These are phyloP conservation scores for Cystobasidium slooffiae DNA, from an alignment of 1,284 basidiomycete genomes.

Conservation along the genomic window DNA sequence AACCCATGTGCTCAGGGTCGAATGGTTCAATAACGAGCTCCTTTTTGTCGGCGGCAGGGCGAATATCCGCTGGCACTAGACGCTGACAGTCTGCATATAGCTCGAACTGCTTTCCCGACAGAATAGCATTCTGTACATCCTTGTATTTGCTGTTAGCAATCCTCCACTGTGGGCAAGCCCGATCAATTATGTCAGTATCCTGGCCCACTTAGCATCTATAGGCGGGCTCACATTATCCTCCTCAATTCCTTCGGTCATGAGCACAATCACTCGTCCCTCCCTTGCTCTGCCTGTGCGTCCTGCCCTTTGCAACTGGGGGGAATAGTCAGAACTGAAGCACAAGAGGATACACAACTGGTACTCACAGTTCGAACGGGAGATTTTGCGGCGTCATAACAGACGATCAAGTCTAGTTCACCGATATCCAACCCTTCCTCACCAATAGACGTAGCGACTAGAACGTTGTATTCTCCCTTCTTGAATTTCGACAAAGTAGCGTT, in stretches of 20 bases:
- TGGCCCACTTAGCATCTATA: not conserved
- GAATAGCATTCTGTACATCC: conserved; percentile 86
- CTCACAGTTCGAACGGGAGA: conserved; percentile 93
- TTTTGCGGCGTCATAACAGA: conserved; percentile 96
- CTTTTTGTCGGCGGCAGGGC: conserved; percentile 78
- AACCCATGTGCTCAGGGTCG: conserved; percentile 52
- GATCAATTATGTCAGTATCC: not conserved
- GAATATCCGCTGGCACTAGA: conserved; percentile 75
- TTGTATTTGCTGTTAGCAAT: conserved; percentile 86
- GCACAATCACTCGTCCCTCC: conserved; percentile 84
- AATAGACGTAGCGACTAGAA: conserved; percentile 93
- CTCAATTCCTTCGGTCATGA: conserved; percentile 90
- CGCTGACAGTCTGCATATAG: conserved; percentile 89
- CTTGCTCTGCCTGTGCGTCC: conserved; percentile 95
- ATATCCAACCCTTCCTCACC: conserved; percentile 99
- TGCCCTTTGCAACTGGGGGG: conserved; percentile 82
- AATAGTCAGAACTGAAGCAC: not conserved
- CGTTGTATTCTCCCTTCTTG: conserved; percentile 84
- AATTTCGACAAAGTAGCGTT: conserved; percentile 85
- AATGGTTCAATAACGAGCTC: conserved; percentile 63
- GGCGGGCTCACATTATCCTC: conserved; percentile 66
- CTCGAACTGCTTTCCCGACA: conserved; percentile 82
- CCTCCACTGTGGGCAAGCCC: conserved; percentile 63
- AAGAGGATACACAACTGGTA: conserved; percentile 22
- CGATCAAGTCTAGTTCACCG: conserved; percentile 95